Base-by-base conservation (phyloP, 768 basidiomycete genomes). In the Suillus variegatus region DNA sequence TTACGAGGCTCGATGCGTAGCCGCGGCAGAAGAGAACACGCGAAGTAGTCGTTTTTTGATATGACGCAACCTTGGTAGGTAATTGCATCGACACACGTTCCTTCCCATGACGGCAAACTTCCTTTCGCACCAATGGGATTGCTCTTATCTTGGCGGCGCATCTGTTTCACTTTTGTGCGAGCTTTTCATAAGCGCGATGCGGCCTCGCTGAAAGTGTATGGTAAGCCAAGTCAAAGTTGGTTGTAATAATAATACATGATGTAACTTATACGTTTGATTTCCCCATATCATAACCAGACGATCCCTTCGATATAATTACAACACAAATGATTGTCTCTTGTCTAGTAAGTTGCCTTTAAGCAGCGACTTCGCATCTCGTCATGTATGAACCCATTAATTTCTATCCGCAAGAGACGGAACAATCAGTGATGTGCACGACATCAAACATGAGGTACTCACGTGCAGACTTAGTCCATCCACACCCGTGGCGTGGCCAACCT, bases 401-500 rank as follows among this genome's bases (percentile, higher is more conserved):
- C 72, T 74, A 65, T 3, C 10, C 44, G 28, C 3, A 20, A 22
- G 22, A n/a, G 9, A 47, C 47, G 35, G 40, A 22, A 58, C 20
- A 60, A 47, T 25, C 40, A 20, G 47, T 43, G 22, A 38, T 8
- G 20, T 25, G 10, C n/a, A 28, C 14, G 63, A 66, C 63, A 43
- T 32, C 55, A 61, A 64, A 43, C 56, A 8, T 28, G 68, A 69
- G 68, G 57, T 61, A 67, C 74, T 65, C 18, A 76, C 74, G 57
- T 70, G 65, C 44, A 76, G 60, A 65, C 70, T 75, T 52, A 65
- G 66, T 40, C 69, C 69, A 58, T 75, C 75, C 61, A 72, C 67
- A 6, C 74, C 75, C 46, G 69, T 72, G 20, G 71, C 64, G 38
- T 54, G 66, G 32, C 74, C 74, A 38, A 74, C 54, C 63, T 62